A percentile compares a stretch with the other conserved stretches of the same genome.
These are phyloP conservation scores for Termitomyces sp. DNA, from an alignment of 768 basidiomycete species.

Conservation along the genomic window DNA sequence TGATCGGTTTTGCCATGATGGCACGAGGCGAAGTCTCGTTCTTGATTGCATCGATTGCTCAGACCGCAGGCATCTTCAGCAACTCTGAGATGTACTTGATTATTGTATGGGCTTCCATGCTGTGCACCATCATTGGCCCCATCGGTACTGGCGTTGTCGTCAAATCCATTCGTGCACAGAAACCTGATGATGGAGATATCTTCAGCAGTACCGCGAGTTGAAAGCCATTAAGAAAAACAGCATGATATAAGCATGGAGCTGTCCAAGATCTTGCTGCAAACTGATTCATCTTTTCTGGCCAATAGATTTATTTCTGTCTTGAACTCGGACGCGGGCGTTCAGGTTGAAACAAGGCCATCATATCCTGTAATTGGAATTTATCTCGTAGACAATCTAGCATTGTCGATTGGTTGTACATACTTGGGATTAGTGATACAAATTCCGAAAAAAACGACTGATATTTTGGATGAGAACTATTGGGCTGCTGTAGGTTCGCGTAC, in stretches of 20 bases:
- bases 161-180: neutral
- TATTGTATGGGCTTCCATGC: neutral
- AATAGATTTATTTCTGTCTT: no score
- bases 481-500: conserved; percentile 26
- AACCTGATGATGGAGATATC: no score
- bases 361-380: no score
- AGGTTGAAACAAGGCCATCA: no score
- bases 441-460: neutral
- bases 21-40: neutral
- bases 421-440: neutral
- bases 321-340: no score
- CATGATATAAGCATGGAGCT: no score
- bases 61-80: neutral
- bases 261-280: no score
- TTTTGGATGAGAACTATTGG: neutral
- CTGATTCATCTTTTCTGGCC: no score
- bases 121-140: neutral
- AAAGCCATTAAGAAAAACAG: no score
- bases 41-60: neutral
- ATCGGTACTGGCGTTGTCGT: neutral
- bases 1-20: neutral
- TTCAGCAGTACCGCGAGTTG: no score
- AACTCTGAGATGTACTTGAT: neutral
- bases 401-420: neutral
- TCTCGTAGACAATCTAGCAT: neutral